Evolutionary conservation across 1,139 yeast species (phyloP), one percentile per base, ranked within the genome.

Genomic region (Kluyveromyces marxianus): DNA sequence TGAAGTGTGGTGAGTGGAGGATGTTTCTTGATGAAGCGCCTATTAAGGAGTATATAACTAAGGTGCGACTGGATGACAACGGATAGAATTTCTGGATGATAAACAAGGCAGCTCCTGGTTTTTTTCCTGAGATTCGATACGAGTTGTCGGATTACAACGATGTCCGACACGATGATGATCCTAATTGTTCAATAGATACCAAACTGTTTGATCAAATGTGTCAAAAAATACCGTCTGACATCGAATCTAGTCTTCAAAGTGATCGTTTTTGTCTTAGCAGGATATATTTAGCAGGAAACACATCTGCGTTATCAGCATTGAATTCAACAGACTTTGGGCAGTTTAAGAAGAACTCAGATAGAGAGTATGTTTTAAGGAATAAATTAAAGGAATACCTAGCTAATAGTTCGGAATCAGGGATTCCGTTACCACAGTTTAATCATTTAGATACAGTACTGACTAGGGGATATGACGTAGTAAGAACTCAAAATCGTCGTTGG

Each of bases 231-330:
- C 52, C 54, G 4, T 28, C 37, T n/a, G 42, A 42, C 4, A 48
- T 48, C 32, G 46, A 43, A 29, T 25, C 31, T 6, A 53, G 48
- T 21, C n/a, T 47, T 39, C 42, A 50, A 2, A 48, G 50, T 30
- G 60, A 62, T 40, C 59, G 58, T 26, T 54, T 62, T 40, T 54
- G 48, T 37, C 57, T 56, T 40, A 56, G 60, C 5, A 54, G 54
- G 24, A 45, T 62, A 4, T 66, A 63, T 44, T 10, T 47, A 46
- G 24, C 53, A 54, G 37, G 44, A 50, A 4, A 40, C n/a, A 25
- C 35, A 3, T 25, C 32, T 7, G 44, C 30, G 1, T 14, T 30
- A 4, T 28, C 31, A 4, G 24, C 27, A 7, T 33, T 47, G 10
- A 26, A 38, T 5, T 47, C 30, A 14, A 33, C 36, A 7, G 39